phyloP scores from a whole-genome alignment of 345 rosid genomes.

The Citrus cavaleriei region DNA sequence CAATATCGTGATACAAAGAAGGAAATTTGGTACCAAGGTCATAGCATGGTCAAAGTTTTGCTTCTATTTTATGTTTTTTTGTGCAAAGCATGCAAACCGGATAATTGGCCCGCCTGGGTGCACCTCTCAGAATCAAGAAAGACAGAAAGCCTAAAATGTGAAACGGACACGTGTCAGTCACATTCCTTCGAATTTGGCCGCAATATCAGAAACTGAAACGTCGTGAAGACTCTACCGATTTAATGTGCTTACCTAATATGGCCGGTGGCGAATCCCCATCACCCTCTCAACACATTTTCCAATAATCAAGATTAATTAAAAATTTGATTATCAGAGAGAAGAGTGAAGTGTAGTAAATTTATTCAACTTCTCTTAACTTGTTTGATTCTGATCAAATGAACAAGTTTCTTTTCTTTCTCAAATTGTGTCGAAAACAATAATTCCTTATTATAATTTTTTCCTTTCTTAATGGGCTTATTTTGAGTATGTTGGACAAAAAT shows the following conservation, averaged over 20 bases:
- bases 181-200: constrained; percentile 56
- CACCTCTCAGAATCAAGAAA: background rate
- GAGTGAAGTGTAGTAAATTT: background rate
- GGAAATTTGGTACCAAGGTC: constrained; percentile 11
- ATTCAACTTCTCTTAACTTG: background rate
- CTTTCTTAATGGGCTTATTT: background rate
- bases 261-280: constrained; percentile 36
- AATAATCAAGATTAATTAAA: background rate
- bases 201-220: constrained; percentile 56
- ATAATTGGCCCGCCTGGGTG: constrained; percentile 35
- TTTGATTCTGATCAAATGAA: background rate
- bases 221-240: constrained; percentile 22
- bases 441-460: background rate
- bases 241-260: constrained; percentile 17
- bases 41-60: constrained; percentile 50
- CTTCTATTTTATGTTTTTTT: constrained; percentile 24
- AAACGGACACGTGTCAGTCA: constrained; percentile 53
- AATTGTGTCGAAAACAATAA: background rate
- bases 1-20: background rate
- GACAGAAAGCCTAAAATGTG: background rate
- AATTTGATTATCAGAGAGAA: background rate
- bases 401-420: background rate
- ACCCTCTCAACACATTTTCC: constrained; percentile 14
- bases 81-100: constrained; percentile 60
- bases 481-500: background rate